phyloP scores from a whole-genome alignment of 2,329 filamentous ascomycete species.

The Colletotrichum sp. region DNA sequence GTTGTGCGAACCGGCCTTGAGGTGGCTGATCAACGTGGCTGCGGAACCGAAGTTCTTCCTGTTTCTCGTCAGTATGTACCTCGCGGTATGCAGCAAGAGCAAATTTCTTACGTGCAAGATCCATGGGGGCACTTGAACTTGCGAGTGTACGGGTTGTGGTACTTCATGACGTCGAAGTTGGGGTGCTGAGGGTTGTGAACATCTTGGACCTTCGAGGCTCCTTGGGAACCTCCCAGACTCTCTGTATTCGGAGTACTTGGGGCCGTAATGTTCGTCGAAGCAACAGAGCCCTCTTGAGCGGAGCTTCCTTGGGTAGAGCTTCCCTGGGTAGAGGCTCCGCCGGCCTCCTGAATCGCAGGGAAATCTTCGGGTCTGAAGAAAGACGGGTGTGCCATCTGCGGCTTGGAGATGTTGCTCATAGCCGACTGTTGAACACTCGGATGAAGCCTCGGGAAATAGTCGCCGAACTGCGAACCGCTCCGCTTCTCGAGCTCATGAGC shows the following conservation, averaged over 20 bases:
- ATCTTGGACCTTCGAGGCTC: constrained; percentile 23
- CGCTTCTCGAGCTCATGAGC: constrained; percentile 30
- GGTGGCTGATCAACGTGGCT: constrained; percentile 42
- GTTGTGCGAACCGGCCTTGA: constrained; percentile 47
- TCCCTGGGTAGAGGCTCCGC: constrained; percentile 21
- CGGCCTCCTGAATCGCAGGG: constrained; percentile 14
- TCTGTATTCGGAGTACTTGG: neutral
- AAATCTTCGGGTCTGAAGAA: constrained; percentile 18
- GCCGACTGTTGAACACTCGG: constrained; percentile 1
- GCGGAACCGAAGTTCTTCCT: constrained; percentile 46
- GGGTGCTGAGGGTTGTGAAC: constrained; percentile 50
- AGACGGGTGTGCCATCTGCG: constrained; percentile 5
- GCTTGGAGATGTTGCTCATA: neutral
- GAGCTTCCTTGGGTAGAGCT: constrained; percentile 28
- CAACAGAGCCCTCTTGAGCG: neutral
- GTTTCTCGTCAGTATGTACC: constrained; percentile 15
- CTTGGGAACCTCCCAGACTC: neutral
- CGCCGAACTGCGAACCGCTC: constrained; percentile 18
- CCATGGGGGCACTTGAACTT: constrained; percentile 60
- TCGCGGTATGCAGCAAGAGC: neutral
- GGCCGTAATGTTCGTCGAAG: neutral
- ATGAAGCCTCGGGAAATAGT: constrained; percentile 21
- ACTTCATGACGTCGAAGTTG: constrained; percentile 52
- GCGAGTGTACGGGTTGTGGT: constrained; percentile 45
- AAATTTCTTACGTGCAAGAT: constrained; percentile 52